Percentiles rank a stretch among this genome's conserved stretches.
Evolutionary conservation across 768 basidiomycete species (phyloP).

Genomic region (Imleria badia): DNA sequence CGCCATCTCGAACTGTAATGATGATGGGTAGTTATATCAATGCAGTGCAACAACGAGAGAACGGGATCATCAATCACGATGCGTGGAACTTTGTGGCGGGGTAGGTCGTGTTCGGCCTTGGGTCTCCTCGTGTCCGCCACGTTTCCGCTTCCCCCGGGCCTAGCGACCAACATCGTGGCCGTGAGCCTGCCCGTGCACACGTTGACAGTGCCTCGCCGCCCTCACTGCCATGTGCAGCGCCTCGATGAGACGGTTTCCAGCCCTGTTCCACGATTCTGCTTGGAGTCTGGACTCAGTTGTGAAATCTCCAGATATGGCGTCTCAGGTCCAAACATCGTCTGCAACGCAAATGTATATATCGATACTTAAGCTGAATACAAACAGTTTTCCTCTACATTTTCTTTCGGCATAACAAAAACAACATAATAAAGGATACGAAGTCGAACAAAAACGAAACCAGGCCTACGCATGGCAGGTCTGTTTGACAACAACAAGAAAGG

Average conservation of each 20-base stretch:
- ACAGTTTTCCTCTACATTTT: slow-evolving; percentile 26
- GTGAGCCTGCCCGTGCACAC: slow-evolving; percentile 49
- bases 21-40: no score
- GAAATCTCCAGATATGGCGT: no score
- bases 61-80: no score
- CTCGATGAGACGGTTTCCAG: slow-evolving; percentile 35
- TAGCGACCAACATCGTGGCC: slow-evolving; percentile 45
- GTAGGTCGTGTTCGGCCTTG: no score
- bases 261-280: neutral
- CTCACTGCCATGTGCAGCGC: slow-evolving; percentile 57
- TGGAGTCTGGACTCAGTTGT: no score
- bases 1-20: no score
- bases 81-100: no score
- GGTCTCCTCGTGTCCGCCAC: no score
- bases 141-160: neutral
- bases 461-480: neutral
- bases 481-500: slow-evolving; percentile 13
- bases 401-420: neutral
- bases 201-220: slow-evolving; percentile 39
- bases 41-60: no score
- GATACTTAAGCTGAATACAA: slow-evolving; percentile 27
- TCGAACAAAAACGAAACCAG: slow-evolving; percentile 2
- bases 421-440: neutral
- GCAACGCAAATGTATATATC: slow-evolving; percentile 26
- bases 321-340: neutral